A percentile compares a stretch with the other conserved stretches of the same genome.
Evolutionary conservation across 2,329 filamentous ascomycete genomes (phyloP).

Genomic region (Domatiomyces globalis): DNA sequence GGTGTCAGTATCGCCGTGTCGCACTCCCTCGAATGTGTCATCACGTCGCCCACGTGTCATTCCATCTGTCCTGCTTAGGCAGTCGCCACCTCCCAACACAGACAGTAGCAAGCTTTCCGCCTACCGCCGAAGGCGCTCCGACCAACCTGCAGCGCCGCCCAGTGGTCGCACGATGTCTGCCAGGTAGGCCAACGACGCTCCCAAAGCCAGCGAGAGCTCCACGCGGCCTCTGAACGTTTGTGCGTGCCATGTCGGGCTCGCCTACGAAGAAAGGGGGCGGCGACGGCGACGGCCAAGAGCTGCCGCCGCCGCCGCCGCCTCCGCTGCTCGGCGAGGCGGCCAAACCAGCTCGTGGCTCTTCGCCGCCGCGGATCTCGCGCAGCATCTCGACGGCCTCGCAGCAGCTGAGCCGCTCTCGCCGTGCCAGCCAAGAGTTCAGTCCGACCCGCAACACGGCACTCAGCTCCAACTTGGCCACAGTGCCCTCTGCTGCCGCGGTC

Average conservation of each 20-base stretch:
- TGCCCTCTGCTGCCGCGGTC: constrained; percentile 47
- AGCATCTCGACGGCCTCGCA: constrained; percentile 18
- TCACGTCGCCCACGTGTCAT: background rate
- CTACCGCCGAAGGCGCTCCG: background rate
- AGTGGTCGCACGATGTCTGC: background rate
- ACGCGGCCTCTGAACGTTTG: background rate
- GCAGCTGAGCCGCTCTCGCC: constrained; percentile 42
- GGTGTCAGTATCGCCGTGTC: background rate
- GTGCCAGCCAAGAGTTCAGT: constrained; percentile 53
- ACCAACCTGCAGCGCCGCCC: background rate
- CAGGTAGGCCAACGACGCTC: background rate
- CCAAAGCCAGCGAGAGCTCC: background rate
- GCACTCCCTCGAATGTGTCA: background rate
- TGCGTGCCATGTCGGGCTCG: background rate
- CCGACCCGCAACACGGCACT: constrained; percentile 37
- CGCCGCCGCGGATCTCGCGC: constrained; percentile 11
- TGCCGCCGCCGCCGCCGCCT: no score
- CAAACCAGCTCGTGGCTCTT: background rate
- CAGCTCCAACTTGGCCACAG: constrained; percentile 29
- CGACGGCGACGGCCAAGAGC: background rate
- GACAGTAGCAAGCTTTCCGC: background rate
- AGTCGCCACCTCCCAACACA: background rate
- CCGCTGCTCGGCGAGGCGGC: background rate
- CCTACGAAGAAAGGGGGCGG: background rate
- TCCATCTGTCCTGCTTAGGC: background rate